Evolutionary conservation across 768 basidiomycete genomes (phyloP), one percentile per base, ranked within the genome.

Genomic region (Boletus reticulatus): DNA sequence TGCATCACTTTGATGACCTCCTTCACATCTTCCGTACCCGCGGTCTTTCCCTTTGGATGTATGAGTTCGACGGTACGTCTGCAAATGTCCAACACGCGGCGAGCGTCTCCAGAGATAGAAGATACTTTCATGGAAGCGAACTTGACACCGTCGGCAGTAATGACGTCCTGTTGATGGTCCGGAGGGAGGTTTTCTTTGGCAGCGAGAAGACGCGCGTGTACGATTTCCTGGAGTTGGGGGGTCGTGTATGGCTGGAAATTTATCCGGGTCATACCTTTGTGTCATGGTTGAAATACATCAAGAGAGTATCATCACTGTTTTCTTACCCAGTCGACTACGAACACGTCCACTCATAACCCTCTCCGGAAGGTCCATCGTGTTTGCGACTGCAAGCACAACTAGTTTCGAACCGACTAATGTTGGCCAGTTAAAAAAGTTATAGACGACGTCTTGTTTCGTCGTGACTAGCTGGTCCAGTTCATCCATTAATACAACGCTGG

Each of bases 341-440:
- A 98, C 95, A 53, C 96, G 86, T 0, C 94, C 94, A 4, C 81
- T 88, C 84, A 99, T 89, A 12, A 89, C 90, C 43, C 96, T 80
- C 71, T 98, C 96, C 0, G 97, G 97, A 51, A 98, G 79, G 66
- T 98, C 96, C 91, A 97, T 96, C 31, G 96, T 94, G 68, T 98
- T 99, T 8, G 97, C 97, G 1, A 99, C 94, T 0, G 97, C 96
- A 48, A 99, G 83, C 2, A 99, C 97, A 49, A 98, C 86, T 6
- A 99, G 81, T 69, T 90, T 92, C 55, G 93, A 94, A 19, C 85
- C 86, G 0, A 82, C 79, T 48, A 97, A 77, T 4, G 94, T 96
- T 2, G 97, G 97, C 96, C 97, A 99, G 69, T 99, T 98, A 80
- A 98, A 98, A 74, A 99, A 98, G 67, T 98, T 98, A 74, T 99